These are phyloP conservation scores for Yueomyces sinensis DNA, from an alignment of 805 yeast genomes.

Conservation along the genomic window DNA sequence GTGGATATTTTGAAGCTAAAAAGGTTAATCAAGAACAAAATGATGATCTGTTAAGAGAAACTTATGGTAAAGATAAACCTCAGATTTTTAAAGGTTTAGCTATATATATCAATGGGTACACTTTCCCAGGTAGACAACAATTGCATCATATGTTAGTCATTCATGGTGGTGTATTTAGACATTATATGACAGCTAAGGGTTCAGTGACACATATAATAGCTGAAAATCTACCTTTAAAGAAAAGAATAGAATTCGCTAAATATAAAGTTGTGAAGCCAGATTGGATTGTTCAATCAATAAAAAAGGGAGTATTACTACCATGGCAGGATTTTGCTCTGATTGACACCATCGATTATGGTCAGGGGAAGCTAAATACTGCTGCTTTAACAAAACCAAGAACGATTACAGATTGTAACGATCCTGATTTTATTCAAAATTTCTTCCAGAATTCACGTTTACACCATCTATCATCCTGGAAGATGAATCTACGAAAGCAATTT, in stretches of 20 bases:
- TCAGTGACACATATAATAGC: slow-evolving; percentile 80
- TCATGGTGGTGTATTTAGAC: slow-evolving; percentile 71
- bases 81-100: slow-evolving; percentile 48
- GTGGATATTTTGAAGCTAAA: slow-evolving; percentile 16
- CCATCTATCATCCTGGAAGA: slow-evolving; percentile 79
- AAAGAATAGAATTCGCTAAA: slow-evolving; percentile 47
- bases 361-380: slow-evolving; percentile 24
- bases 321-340: slow-evolving; percentile 61
- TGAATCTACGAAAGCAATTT: slow-evolving; percentile 52
- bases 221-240: slow-evolving; percentile 62
- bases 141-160: slow-evolving; percentile 57
- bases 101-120: slow-evolving; percentile 81
- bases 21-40: slow-evolving; percentile 12
- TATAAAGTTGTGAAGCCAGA: slow-evolving; percentile 68
- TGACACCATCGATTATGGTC: slow-evolving; percentile 40
- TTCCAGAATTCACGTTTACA: slow-evolving; percentile 78
- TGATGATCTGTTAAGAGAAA: slow-evolving; percentile 11
- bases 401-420: slow-evolving; percentile 52
- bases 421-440: slow-evolving; percentile 57
- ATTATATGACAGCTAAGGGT: slow-evolving; percentile 55
- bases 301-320: slow-evolving; percentile 32
- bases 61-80: slow-evolving; percentile 13
- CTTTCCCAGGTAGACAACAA: slow-evolving; percentile 63
- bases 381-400: neutral
- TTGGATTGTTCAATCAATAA: slow-evolving; percentile 66